Evolutionary conservation across 1,284 basidiomycete genomes (phyloP).

Genomic region (Sporisorium sorghi): DNA sequence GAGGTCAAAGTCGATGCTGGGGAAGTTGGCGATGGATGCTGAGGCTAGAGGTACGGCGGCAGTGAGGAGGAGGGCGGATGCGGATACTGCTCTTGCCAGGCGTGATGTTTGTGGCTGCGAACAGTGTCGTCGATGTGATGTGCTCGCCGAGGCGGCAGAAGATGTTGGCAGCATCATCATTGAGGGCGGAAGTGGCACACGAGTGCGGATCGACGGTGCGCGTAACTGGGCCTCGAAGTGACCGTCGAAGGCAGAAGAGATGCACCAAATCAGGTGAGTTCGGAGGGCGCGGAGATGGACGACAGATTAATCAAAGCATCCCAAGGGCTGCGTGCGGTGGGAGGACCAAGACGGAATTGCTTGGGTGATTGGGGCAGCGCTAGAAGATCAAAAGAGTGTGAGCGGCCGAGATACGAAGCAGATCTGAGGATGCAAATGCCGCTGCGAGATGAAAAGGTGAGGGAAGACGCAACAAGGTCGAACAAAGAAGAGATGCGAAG

Average conservation of each 20-base stretch:
- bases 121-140: slow-evolving; percentile 13
- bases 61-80: slow-evolving; percentile 35
- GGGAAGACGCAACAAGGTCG: slow-evolving; percentile 4
- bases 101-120: slow-evolving; percentile 2
- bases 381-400: slow-evolving; percentile 16
- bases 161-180: slow-evolving; percentile 7
- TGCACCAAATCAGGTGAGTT: neutral
- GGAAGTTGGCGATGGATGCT: slow-evolving; percentile 47
- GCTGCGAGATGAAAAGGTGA: neutral
- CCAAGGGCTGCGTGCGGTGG: neutral
- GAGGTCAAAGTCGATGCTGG: slow-evolving; percentile 63
- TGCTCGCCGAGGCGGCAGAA: slow-evolving; percentile 11
- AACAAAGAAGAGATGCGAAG: slow-evolving; percentile 4
- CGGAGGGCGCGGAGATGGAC: neutral
- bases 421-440: neutral
- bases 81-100: slow-evolving; percentile 21
- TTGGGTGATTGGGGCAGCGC: neutral
- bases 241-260: neutral
- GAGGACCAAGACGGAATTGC: neutral
- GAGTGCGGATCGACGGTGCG: neutral
- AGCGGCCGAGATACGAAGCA: neutral
- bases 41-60: slow-evolving; percentile 20
- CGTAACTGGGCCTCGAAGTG: too few species aligned
- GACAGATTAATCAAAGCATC: slow-evolving; percentile 19
- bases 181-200: too few species aligned